Conservation (phyloP, 2,329 filamentous ascomycete species). For the Phoma sp. region DNA sequence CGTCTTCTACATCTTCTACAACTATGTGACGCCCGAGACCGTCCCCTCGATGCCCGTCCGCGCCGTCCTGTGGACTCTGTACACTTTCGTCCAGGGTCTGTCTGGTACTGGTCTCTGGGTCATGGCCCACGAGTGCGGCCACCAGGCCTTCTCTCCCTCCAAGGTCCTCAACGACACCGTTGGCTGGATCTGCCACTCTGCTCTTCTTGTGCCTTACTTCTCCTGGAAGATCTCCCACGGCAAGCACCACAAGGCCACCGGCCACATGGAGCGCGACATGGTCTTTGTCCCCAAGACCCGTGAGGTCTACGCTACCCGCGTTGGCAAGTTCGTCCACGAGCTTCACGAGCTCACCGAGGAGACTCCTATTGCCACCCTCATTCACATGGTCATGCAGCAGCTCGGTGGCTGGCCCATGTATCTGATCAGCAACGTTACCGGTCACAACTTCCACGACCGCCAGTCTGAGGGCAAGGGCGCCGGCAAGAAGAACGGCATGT, state of each 20-base stretch:
- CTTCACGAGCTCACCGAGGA: constrained; percentile 90
- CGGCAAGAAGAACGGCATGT: constrained; percentile 85
- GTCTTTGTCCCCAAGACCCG: constrained; percentile 96
- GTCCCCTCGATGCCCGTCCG: constrained; percentile 74
- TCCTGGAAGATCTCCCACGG: constrained; percentile 99
- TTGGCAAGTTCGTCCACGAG: constrained; percentile 79
- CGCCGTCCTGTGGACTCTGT: constrained; percentile 67
- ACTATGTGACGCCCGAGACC: constrained; percentile 83
- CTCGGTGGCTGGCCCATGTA: constrained; percentile 93
- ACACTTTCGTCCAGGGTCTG: constrained; percentile 85
- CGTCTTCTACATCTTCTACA: constrained; percentile 89
- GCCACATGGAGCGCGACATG: constrained; percentile 98
- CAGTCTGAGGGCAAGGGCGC: constrained; percentile 92
- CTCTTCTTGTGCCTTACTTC: constrained; percentile 93
- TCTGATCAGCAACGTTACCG: constrained; percentile 88
- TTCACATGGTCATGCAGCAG: constrained; percentile 81
- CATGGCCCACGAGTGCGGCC: constrained; percentile 95
- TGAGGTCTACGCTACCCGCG: constrained; percentile 75
- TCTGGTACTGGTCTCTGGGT: constrained; percentile 96
- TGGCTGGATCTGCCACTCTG: constrained; percentile 88
- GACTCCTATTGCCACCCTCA: constrained; percentile 81
- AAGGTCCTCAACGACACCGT: constrained; percentile 89
- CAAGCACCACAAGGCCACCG: constrained; percentile 99
- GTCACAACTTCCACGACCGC: constrained; percentile 91
- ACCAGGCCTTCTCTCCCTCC: constrained; percentile 94